Evolutionary conservation across 441 rosid species (phyloP).

Genomic region (Pelargonium cotyledonis): DNA sequence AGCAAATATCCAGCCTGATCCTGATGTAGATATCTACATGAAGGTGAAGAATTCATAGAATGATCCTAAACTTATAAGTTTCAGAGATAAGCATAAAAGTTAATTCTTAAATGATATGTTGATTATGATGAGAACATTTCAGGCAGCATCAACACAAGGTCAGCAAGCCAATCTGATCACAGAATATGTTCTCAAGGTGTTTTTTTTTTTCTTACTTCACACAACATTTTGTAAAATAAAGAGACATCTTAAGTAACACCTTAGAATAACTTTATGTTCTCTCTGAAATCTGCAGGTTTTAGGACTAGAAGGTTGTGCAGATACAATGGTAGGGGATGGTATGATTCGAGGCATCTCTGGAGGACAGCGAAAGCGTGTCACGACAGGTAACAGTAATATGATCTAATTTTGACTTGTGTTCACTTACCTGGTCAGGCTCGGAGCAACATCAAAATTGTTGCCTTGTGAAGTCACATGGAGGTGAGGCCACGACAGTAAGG

Average conservation of each 20-base stretch:
- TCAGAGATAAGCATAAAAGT: not conserved
- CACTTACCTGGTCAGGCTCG: no score
- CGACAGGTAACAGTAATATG: conserved; percentile 33
- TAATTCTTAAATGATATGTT: not conserved
- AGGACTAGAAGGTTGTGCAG: conserved; percentile 49
- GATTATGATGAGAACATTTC: not conserved
- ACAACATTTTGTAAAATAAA: conserved; percentile 24
- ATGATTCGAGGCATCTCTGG: conserved; percentile 56
- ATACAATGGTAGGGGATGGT: conserved; percentile 41
- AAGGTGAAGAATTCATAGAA: conserved; percentile 35
- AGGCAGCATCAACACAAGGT: conserved; percentile 57
- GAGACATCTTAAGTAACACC: no score
- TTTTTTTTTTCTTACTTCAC: not conserved
- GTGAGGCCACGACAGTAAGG: no score
- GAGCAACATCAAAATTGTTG: no score
- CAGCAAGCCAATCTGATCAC: conserved; percentile 55
- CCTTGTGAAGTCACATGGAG: no score
- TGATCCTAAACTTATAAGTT: not conserved
- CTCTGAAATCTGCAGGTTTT: conserved; percentile 23
- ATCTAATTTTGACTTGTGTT: no score
- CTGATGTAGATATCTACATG: conserved; percentile 51
- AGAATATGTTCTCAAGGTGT: conserved; percentile 62
- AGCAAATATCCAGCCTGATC: conserved; percentile 47
- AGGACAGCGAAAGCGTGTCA: conserved; percentile 55
- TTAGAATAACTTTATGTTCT: no score